Percentiles rank a stretch among this genome's conserved stretches.
Evolutionary conservation across 2,329 filamentous ascomycete species (phyloP).

Genomic region (Aspergillus fijiensis): DNA sequence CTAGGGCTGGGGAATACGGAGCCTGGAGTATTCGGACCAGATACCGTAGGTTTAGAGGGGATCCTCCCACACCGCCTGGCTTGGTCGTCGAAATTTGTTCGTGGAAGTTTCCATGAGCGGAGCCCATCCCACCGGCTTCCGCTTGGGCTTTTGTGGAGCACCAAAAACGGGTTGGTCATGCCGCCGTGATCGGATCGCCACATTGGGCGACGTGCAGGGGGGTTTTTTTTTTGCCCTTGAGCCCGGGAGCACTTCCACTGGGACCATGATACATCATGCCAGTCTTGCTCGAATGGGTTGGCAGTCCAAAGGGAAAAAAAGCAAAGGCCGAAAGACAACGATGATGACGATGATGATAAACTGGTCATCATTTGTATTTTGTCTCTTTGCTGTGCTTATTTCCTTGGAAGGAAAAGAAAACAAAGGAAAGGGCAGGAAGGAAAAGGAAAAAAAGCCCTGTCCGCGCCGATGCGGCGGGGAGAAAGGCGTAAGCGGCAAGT

Average conservation of each 20-base stretch:
- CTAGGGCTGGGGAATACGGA: constrained; percentile 5
- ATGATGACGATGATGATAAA: no score
- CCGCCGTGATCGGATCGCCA: constrained; percentile 27
- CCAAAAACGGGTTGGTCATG: not conserved
- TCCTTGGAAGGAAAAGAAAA: not conserved
- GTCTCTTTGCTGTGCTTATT: not conserved
- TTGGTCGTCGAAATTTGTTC: constrained; percentile 6
- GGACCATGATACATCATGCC: constrained; percentile 1
- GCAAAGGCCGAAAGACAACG: not conserved
- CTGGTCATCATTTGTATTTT: no score
- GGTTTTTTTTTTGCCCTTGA: not conserved
- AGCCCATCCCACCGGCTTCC: constrained; percentile 19
- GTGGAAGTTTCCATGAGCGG: constrained; percentile 30
- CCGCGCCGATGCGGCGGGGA: not conserved
- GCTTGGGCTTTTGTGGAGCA: not conserved
- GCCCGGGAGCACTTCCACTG: constrained; percentile 5
- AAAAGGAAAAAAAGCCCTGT: no score
- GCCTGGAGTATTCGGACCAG: not conserved
- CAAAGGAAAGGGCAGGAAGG: no score
- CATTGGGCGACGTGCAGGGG: constrained; percentile 26
- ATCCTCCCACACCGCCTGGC: constrained; percentile 17
- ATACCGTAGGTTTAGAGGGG: not conserved
- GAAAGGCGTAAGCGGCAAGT: constrained; percentile 17
- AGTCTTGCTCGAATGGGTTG: not conserved
- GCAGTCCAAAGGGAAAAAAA: not conserved